Base-by-base conservation (phyloP, 306 rosid species). In the Argentina anserina region DNA sequence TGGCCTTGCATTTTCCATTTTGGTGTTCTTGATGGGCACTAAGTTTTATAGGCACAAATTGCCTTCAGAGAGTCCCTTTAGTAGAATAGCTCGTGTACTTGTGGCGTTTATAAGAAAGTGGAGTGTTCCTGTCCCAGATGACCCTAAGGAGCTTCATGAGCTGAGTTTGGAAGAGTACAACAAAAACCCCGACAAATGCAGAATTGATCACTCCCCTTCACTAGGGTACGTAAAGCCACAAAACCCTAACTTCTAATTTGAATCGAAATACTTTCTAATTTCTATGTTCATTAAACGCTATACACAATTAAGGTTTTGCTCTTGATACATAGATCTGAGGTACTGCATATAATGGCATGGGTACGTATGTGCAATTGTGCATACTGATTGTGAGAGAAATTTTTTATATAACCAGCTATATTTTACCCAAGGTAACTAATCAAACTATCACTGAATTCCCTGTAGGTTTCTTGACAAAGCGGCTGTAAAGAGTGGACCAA, bases 401-500 rank as follows among this genome's bases (percentile, higher is more conserved):
- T n/a, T n/a, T n/a, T n/a, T n/a, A n/a, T n/a, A n/a, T n/a, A n/a
- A n/a, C n/a, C n/a, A n/a, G n/a, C n/a, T n/a, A n/a, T n/a, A n/a
- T n/a, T 42, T 34, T 23, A 21, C 37, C 7, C 1, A 17, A n/a
- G 52, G 42, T 33, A 61, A 61, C 20, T 70, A 40, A 77, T 31
- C 45, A 70, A 40, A 29, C 13, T 9, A 13, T 2, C 15, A 25
- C 10, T 11, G 13, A 25, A 65, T 76, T 9, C 14, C 45, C 3
- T 66, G 81, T 81, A 93, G 98, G 73, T 90, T 90, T 73, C 90
- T 87, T 20, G 90, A 87, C 84, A 90, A 86, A 76, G 96, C 90
- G 0, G 90, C 96, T 1, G 84, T 79, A 10, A 81, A 67, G 78
- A 87, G 66, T 0, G 82, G 70, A 14, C 40, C 79, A 73, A 78